phyloP scores from a whole-genome alignment of 306 rosid genomes.

The Lathyrus oleraceus region DNA sequence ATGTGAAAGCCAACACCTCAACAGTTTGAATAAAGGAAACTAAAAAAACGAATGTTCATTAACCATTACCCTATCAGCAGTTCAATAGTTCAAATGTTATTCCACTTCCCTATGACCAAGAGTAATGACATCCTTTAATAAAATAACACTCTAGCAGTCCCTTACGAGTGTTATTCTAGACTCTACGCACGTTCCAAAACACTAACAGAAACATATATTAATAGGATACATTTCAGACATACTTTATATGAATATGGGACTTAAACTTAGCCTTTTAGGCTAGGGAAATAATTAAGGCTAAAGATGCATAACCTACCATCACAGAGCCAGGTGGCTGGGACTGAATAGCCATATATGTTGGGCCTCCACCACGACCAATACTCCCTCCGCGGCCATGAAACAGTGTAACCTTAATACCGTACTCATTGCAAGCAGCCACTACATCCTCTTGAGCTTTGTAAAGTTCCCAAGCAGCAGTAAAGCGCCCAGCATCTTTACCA shows the following conservation, averaged over 20 bases:
- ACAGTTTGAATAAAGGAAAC: no score
- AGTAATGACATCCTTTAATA: no score
- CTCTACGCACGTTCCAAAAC: slow-evolving; percentile 1
- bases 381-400: slow-evolving; percentile 98
- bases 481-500: slow-evolving; percentile 99
- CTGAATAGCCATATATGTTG: slow-evolving; percentile 91
- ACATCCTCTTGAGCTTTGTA: slow-evolving; percentile 99
- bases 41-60: no score
- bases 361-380: slow-evolving; percentile 98
- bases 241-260: slow-evolving; percentile 8
- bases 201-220: neutral
- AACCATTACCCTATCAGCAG: no score
- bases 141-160: no score
- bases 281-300: neutral
- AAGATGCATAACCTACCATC: slow-evolving; percentile 58
- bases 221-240: neutral
- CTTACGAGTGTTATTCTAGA: slow-evolving; percentile 8
- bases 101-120: no score
- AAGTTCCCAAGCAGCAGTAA: slow-evolving; percentile 97
- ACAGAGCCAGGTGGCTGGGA: slow-evolving; percentile 98
- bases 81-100: no score
- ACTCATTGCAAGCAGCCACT: slow-evolving; percentile 82
- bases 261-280: neutral
- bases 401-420: slow-evolving; percentile 74
- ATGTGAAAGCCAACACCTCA: neutral